Evolutionary conservation across 192 early-diverging fungal species (phyloP), one percentile per base, ranked within the genome.

Genomic region (Funneliformis geosporum): DNA sequence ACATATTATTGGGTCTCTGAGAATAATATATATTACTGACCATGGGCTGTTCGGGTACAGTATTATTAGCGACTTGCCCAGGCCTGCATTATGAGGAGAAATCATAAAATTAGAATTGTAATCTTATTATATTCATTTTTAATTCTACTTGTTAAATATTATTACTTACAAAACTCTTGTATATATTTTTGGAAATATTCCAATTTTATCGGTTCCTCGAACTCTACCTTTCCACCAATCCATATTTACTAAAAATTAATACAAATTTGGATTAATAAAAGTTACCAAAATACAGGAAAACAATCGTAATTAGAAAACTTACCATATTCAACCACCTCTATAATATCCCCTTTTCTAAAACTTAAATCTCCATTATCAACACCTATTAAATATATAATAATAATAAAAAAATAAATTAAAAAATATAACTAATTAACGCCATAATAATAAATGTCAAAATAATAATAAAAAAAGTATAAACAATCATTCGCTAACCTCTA

Each of bases 121-220:
- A 44, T 9, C 43, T 43, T 8, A 55, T 55, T 7, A 55, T 21
- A 7, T 6, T 16, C 4, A 55, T 55, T n/a, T n/a, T 55, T 21
- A 55, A 55, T 33, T 33, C 33, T 33, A 33, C 33, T 33, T 33
- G 33, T 2, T 33, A 33, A 55, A 55, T 68, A 68, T 8, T 1
- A 67, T 28, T 28, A 67, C 66, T 68, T 68, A 68, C 66, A 68
- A 38, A 39, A 68, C 28, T 33, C n/a, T 68, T 6, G 66, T 40
- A 27, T 68, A 68, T 27, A 68, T n/a, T 40, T n/a, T 68, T 68
- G 66, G 66, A 68, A 68, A 68, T n/a, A 68, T 68, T 68, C 66
- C 66, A 6, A 68, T 25, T 0, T 68, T 68, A 5, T 27, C 9
- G 25, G 66, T 68, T 27, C 66, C 28, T 68, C 18, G 66, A 68